Conservation (phyloP, 2,329 filamentous ascomycete species). For the Septoria linicola region DNA sequence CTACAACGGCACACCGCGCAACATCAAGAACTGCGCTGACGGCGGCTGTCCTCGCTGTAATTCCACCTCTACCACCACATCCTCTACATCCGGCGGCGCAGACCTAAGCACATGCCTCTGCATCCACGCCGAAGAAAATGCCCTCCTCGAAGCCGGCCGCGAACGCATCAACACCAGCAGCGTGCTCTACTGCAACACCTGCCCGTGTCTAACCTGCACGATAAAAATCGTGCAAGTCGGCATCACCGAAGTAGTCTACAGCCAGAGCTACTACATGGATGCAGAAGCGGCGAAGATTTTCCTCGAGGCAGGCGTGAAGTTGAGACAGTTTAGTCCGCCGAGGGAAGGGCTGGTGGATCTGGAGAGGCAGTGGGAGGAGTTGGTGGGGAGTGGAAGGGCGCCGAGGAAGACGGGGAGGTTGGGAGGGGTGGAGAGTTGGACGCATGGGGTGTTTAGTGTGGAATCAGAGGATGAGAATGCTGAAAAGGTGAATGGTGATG, state of each 20-base stretch:
- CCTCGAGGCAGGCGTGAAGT: conserved; percentile 73
- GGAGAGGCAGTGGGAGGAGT: conserved; percentile 13
- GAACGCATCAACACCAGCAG: conserved; percentile 81
- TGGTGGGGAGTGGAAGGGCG: conserved; percentile 11
- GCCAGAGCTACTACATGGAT: conserved; percentile 93
- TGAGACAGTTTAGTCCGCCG: conserved; percentile 79
- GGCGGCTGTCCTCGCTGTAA: conserved; percentile 91
- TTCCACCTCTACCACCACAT: conserved; percentile 44
- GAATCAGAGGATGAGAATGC: not conserved
- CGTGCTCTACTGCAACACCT: conserved; percentile 66
- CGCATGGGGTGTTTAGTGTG: conserved; percentile 17
- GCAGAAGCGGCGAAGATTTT: conserved; percentile 74
- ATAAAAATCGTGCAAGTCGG: conserved; percentile 98
- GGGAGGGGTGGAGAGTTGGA: conserved; percentile 13
- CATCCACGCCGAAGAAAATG: conserved; percentile 98
- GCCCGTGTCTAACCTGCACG: conserved; percentile 93
- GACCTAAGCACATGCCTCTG: conserved; percentile 85
- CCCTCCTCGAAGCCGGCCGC: conserved; percentile 86
- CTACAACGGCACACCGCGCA: conserved; percentile 95
- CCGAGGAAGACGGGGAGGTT: conserved; percentile 11
- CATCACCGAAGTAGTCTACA: conserved; percentile 93
- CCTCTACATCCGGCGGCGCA: conserved; percentile 62
- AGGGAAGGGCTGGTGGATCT: conserved; percentile 33
- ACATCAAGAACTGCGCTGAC: conserved; percentile 85
- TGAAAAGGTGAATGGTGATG: not conserved